Evolutionary conservation across 306 rosid species (phyloP).

Genomic region (Vicia faba): DNA sequence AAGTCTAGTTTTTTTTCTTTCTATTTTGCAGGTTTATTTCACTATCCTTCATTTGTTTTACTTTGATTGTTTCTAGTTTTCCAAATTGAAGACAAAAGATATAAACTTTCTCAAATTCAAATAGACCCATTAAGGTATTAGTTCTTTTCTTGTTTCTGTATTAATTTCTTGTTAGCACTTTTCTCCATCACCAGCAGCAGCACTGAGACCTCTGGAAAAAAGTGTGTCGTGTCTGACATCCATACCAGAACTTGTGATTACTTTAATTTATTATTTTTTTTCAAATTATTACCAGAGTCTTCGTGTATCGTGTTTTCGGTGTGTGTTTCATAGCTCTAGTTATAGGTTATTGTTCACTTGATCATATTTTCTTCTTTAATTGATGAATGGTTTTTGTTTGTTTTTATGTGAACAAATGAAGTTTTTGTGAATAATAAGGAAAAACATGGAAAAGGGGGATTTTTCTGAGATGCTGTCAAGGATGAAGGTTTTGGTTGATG

Average conservation of each 20-base stretch:
- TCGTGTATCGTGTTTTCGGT: too few relatives aligned
- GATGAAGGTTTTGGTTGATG: constrained; percentile 49
- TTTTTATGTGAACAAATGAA: constrained; percentile 16
- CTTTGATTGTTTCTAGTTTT: constrained; percentile 8
- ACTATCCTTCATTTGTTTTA: not conserved
- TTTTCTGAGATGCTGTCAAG: constrained; percentile 48
- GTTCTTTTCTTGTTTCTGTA: not conserved
- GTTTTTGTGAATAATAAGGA: constrained; percentile 37
- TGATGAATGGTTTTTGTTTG: constrained; percentile 14
- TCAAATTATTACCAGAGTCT: too few relatives aligned
- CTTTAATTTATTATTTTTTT: too few relatives aligned
- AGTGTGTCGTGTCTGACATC: too few relatives aligned
- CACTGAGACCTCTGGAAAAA: too few relatives aligned
- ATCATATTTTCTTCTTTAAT: constrained; percentile 9
- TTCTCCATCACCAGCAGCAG: too few relatives aligned
- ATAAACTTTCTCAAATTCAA: not conserved
- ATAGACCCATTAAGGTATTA: not conserved
- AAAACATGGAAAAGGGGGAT: constrained; percentile 40
- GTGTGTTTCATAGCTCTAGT: not conserved
- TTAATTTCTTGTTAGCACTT: not conserved
- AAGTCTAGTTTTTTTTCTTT: constrained; percentile 32
- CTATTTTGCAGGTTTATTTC: constrained; percentile 29
- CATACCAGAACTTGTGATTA: too few relatives aligned
- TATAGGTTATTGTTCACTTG: constrained; percentile 19
- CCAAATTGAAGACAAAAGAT: not conserved